Evolutionary conservation across 306 rosid species (phyloP).

Genomic region (Sindora glabra): DNA sequence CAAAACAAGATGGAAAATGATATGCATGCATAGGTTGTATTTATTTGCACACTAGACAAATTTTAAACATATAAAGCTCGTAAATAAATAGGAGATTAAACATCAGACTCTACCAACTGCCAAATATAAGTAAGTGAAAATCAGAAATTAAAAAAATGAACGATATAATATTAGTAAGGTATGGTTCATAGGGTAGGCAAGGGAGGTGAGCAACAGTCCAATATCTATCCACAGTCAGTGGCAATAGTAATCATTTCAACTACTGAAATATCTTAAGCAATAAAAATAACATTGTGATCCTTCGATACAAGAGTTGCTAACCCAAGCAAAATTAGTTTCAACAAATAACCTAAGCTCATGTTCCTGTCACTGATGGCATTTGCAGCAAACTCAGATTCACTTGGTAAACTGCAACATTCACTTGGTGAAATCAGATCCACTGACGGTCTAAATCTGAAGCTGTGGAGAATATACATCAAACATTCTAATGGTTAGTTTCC

Average conservation of each 20-base stretch:
- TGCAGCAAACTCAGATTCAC: slow-evolving; percentile 14
- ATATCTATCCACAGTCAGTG: not conserved
- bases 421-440: slow-evolving; percentile 5
- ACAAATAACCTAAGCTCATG: not conserved
- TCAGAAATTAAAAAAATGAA: too few species aligned
- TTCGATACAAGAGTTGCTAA: not conserved
- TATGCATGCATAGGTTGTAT: too few species aligned
- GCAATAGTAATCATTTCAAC: not conserved
- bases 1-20: too few species aligned
- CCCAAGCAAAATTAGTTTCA: slow-evolving; percentile 1
- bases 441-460: slow-evolving; percentile 5
- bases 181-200: slow-evolving; percentile 30
- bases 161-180: too few species aligned
- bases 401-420: slow-evolving; percentile 7
- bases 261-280: too few species aligned
- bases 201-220: slow-evolving; percentile 12
- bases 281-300: too few species aligned
- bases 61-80: too few species aligned
- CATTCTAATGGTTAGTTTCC: not conserved
- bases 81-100: too few species aligned
- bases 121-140: too few species aligned
- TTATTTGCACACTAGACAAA: too few species aligned
- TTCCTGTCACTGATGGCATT: slow-evolving; percentile 1
- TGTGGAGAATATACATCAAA: not conserved
- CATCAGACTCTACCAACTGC: too few species aligned